phyloP scores from a whole-genome alignment of 192 early-diverging fungal genomes.

The Coemansia sp. region DNA sequence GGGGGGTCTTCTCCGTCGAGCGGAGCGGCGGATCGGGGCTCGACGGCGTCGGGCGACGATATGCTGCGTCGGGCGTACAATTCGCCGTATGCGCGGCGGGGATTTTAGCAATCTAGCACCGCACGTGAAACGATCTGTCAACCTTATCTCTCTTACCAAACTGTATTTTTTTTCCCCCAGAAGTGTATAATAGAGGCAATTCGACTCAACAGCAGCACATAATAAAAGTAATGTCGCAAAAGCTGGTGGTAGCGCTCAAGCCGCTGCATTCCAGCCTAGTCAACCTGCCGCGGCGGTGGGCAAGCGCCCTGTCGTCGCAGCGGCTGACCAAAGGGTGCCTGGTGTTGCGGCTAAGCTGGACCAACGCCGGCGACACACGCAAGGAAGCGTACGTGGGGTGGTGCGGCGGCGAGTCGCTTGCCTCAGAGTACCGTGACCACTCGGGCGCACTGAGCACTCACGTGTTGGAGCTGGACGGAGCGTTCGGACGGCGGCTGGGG shows the following conservation, averaged over 20 bases:
- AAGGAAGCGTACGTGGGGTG: slow-evolving; percentile 28
- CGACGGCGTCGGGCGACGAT: neutral
- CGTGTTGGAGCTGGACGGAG: slow-evolving; percentile 69
- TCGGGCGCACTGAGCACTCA: slow-evolving; percentile 7
- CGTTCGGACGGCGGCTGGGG: slow-evolving; percentile 64
- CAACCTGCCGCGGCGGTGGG: slow-evolving; percentile 74
- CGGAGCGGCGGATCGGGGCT: neutral
- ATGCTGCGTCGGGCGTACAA: slow-evolving; percentile 25
- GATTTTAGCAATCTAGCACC: neutral
- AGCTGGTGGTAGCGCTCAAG: slow-evolving; percentile 60
- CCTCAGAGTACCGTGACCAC: slow-evolving; percentile 14
- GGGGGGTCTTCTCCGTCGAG: neutral
- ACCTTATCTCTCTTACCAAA: neutral
- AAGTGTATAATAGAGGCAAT: no score
- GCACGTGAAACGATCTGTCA: neutral
- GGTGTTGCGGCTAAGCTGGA: slow-evolving; percentile 36
- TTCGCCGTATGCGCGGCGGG: slow-evolving; percentile 23
- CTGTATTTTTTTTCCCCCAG: neutral
- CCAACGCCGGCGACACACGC: neutral
- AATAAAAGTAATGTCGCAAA: slow-evolving; percentile 56
- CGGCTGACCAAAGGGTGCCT: slow-evolving; percentile 47
- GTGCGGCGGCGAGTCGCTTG: slow-evolving; percentile 36
- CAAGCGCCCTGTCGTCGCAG: slow-evolving; percentile 64
- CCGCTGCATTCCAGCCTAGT: slow-evolving; percentile 68
- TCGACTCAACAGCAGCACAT: no score